A percentile compares a stretch with the other conserved stretches of the same genome.
Conservation (phyloP, 164 flowering plant genomes). For the Echeveria elegans region DNA sequence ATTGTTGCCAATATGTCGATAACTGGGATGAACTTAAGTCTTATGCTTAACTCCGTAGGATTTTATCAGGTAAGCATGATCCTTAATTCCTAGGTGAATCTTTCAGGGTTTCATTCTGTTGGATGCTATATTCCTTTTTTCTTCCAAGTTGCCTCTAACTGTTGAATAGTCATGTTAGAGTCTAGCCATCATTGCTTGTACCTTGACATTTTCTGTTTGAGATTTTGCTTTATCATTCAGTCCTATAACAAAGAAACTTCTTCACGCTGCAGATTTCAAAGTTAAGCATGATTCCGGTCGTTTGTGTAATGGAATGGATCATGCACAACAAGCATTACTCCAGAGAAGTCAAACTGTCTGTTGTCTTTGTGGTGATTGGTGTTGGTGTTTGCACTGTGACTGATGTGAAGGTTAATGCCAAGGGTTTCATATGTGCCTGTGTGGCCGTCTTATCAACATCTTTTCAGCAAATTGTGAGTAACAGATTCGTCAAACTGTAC, state of each 20-base stretch:
- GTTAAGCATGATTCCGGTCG: not conserved
- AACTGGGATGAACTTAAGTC: conserved; percentile 77
- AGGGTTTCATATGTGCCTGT: conserved; percentile 1
- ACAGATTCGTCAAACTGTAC: not conserved
- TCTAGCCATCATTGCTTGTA: too few species aligned
- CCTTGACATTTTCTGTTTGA: too few species aligned
- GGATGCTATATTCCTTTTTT: too few species aligned
- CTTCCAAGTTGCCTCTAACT: too few species aligned
- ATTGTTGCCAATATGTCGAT: conserved; percentile 81
- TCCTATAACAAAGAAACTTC: too few species aligned
- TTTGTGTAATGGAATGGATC: not conserved
- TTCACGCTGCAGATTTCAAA: too few species aligned
- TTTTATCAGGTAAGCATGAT: conserved; percentile 20
- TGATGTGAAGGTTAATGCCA: not conserved
- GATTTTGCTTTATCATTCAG: too few species aligned
- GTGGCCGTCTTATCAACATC: not conserved
- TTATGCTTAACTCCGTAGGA: conserved; percentile 38
- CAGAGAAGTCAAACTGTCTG: not conserved
- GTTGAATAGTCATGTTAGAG: too few species aligned
- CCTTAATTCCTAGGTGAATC: too few species aligned
- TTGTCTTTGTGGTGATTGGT: not conserved
- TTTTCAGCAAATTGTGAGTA: conserved; percentile 1
- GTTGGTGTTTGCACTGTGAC: too few species aligned
- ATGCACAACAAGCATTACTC: not conserved
- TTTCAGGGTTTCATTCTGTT: too few species aligned